phyloP scores from a whole-genome alignment of 352 stramenopile genomes.

The Globisporangium sylvaticum region DNA sequence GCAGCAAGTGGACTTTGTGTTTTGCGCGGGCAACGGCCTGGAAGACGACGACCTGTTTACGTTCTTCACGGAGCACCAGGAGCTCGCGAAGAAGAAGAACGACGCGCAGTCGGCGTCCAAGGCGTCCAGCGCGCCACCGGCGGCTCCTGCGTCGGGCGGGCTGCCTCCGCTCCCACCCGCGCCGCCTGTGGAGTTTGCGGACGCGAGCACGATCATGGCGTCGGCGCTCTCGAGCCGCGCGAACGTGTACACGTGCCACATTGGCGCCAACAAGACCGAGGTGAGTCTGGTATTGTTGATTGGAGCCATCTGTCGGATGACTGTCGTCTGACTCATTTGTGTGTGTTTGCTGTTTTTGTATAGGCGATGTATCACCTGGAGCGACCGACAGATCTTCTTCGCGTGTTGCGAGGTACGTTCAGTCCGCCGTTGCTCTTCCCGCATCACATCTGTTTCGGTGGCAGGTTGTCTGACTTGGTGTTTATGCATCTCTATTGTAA shows the following conservation, averaged over 20 bases:
- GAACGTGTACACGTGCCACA: constrained; percentile 69
- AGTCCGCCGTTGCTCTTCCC: constrained; percentile 4
- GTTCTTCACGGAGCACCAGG: constrained; percentile 73
- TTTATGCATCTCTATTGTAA: neutral
- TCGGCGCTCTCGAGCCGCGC: constrained; percentile 42
- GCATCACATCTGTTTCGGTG: constrained; percentile 1
- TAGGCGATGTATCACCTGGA: constrained; percentile 76
- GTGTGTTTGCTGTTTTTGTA: neutral
- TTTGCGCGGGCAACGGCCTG: constrained; percentile 80
- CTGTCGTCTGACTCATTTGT: neutral
- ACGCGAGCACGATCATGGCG: constrained; percentile 14
- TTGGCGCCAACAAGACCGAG: constrained; percentile 69
- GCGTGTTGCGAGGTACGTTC: constrained; percentile 59
- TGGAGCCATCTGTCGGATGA: neutral
- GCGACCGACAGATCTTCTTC: constrained; percentile 49
- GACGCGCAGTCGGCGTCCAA: constrained; percentile 1
- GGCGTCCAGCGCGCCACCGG: neutral
- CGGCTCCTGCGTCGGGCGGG: constrained; percentile 2
- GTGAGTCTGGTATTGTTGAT: constrained; percentile 19
- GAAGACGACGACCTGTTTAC: constrained; percentile 86
- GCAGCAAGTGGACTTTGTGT: constrained; percentile 74
- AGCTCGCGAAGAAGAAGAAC: constrained; percentile 27
- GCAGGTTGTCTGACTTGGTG: neutral
- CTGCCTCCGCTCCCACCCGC: constrained; percentile 16
- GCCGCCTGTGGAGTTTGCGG: constrained; percentile 12